phyloP scores from a whole-genome alignment of 768 basidiomycete genomes.

The Mycena polygramma region DNA sequence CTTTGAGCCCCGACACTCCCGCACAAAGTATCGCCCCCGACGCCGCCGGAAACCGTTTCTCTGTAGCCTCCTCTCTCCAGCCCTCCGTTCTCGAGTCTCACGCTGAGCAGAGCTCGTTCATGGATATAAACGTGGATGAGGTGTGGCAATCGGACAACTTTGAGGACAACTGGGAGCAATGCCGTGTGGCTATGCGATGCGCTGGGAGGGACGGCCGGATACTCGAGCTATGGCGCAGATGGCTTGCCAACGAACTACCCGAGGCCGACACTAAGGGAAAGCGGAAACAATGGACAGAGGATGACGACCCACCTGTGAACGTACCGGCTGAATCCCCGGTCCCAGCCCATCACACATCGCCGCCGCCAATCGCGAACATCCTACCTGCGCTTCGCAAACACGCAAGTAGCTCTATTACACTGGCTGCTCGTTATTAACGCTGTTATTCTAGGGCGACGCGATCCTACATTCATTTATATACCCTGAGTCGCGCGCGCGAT shows the following conservation, averaged over 20 bases:
- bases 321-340: constrained; percentile 38
- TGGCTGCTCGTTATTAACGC: constrained; percentile 27
- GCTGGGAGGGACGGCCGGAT: constrained; percentile 78
- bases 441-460: constrained; percentile 59
- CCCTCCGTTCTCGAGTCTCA: constrained; percentile 42
- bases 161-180: constrained; percentile 72
- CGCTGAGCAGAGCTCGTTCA: constrained; percentile 21
- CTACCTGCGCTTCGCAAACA: constrained; percentile 66
- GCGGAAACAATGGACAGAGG: constrained; percentile 62
- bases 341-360: constrained; percentile 44
- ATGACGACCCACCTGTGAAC: constrained; percentile 52
- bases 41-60: constrained; percentile 39
- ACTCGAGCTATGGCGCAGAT: constrained; percentile 80
- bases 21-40: constrained; percentile 21
- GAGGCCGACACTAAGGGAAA: constrained; percentile 49
- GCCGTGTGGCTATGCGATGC: constrained; percentile 63
- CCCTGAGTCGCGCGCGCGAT: constrained; percentile 80
- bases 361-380: constrained; percentile 52
- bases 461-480: constrained; percentile 75
- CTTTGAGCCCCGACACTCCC: constrained; percentile 33
- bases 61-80: constrained; percentile 48
- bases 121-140: constrained; percentile 46
- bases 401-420: constrained; percentile 56
- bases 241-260: constrained; percentile 67
- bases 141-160: constrained; percentile 68